Evolutionary conservation across 371 early-diverging fungal genomes (phyloP), one percentile per base, ranked within the genome.

Genomic region (Circinella umbellata): DNA sequence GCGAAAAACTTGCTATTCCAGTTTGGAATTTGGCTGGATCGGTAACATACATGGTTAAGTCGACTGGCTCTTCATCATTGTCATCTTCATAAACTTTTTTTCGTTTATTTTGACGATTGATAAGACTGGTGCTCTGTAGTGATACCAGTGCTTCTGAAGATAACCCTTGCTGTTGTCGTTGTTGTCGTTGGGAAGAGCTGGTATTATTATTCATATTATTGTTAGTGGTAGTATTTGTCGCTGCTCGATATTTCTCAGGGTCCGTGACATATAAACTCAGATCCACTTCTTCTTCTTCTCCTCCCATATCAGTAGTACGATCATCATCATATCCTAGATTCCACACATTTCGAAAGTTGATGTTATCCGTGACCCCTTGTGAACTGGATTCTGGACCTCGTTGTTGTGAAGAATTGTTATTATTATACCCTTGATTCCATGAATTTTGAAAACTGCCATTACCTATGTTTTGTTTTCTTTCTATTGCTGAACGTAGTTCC

Each of bases 21-120:
- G 66, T 15, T n/a, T 17, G 66, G 27, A 18, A 68, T 34, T 57
- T 18, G 1, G 42, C 61, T 17, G 64, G 68, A 61, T 70, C 53
- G 11, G 63, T 51, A 7, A 69, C 74, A 54, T 73, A 69, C 13
- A 66, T 37, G 47, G 63, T 74, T 3, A 74, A 46, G 55, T 74
- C 74, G 3, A 69, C 62, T 47, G 53, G 60, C 9, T 69, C 70
- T 10, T 61, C 53, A 10, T 66, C 54, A 47, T 37, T 15, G 14
- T 55, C 54, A 4, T 51, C 53, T 36, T 15, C 1, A 13, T 39
- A 13, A n/a, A 8, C 18, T 18, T 11, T 53, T 1, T 51, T 51
- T 5, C 51, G 51, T 13, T 51, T n/a, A 15, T 15, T 51, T 14
- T n/a, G 51, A 51, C 51, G 8, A 15, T 14, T n/a, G 27, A 27